Conservation (phyloP, 139 green algal species). For the Picochlorum sp. region DNA sequence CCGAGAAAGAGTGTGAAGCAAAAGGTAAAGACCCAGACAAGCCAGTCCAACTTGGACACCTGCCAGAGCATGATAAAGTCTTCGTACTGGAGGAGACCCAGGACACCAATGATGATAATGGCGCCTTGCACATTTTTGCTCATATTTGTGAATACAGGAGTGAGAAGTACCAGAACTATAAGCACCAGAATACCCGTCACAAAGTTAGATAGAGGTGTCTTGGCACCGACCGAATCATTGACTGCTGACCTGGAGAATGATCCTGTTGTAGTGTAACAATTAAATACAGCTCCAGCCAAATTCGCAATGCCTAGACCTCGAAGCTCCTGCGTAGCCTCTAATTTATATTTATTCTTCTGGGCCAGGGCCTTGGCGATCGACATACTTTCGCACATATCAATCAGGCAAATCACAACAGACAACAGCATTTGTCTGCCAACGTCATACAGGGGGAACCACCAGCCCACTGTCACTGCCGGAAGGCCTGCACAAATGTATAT, state of each 20-base stretch:
- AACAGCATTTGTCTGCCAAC: conserved; percentile 25
- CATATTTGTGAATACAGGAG: conserved; percentile 59
- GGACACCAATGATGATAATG: conserved; percentile 58
- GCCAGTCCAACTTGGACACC: conserved; percentile 22
- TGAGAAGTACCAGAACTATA: conserved; percentile 63
- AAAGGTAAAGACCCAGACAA: conserved; percentile 15
- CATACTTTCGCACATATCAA: conserved; percentile 73
- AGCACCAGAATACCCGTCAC: conserved; percentile 47
- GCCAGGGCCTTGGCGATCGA: conserved; percentile 76
- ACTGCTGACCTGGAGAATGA: conserved; percentile 81
- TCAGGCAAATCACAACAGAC: conserved; percentile 41
- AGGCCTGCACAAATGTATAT: no score
- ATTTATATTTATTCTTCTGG: conserved; percentile 64
- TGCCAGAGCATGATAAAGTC: conserved; percentile 5
- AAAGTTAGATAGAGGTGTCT: conserved; percentile 43
- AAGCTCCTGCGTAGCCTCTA: conserved; percentile 76
- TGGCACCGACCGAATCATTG: conserved; percentile 44
- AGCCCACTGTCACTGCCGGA: conserved; percentile 24
- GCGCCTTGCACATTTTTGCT: conserved; percentile 53
- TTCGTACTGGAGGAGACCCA: conserved; percentile 41
- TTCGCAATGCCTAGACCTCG: conserved; percentile 77
- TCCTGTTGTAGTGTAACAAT: conserved; percentile 75
- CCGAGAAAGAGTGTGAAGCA: conserved; percentile 28
- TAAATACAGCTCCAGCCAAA: conserved; percentile 68
- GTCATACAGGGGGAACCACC: conserved; percentile 33